Percentiles rank a stretch among this genome's conserved stretches.
These are phyloP conservation scores for Ascoidea rubescens DNA, from an alignment of 805 yeast genomes.

Conservation along the genomic window DNA sequence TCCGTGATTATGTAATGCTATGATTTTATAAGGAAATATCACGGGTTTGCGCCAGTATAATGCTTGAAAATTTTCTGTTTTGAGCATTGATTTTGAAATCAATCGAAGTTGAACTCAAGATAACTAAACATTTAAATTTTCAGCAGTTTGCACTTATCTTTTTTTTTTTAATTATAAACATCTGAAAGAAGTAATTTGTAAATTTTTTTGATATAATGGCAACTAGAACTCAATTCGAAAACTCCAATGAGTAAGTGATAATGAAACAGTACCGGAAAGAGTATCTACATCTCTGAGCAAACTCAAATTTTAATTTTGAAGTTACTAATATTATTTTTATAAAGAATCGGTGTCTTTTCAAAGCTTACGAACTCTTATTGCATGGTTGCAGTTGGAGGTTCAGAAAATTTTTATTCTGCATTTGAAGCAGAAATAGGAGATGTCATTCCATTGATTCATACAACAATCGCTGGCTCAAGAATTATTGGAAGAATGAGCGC, in stretches of 20 bases:
- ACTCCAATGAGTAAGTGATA: conserved; percentile 43
- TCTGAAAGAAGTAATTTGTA: not conserved
- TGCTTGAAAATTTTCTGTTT: no score
- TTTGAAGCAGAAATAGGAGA: conserved; percentile 97
- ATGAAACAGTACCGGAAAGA: no score
- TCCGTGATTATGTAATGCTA: no score
- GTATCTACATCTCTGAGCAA: conserved; percentile 22
- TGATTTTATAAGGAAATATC: no score
- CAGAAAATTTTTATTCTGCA: conserved; percentile 78
- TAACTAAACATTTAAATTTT: not conserved
- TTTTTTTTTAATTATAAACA: conserved; percentile 17
- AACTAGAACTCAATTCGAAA: conserved; percentile 67
- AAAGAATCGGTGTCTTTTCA: conserved; percentile 74
- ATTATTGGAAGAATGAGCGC: conserved; percentile 97
- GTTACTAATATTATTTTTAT: conserved; percentile 5
- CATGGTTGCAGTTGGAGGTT: conserved; percentile 93
- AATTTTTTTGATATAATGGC: conserved; percentile 28
- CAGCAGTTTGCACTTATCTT: conserved; percentile 9
- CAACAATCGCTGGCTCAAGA: conserved; percentile 97
- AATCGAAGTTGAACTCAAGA: not conserved
- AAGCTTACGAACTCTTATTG: conserved; percentile 94
- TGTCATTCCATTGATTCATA: conserved; percentile 89
- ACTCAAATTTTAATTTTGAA: conserved; percentile 23
- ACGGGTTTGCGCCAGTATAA: no score
- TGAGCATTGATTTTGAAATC: no score